A percentile compares a stretch with the other conserved stretches of the same genome.
Conservation (phyloP, 495 filamentous ascomycete species). For the Aspergillus biplanus region DNA sequence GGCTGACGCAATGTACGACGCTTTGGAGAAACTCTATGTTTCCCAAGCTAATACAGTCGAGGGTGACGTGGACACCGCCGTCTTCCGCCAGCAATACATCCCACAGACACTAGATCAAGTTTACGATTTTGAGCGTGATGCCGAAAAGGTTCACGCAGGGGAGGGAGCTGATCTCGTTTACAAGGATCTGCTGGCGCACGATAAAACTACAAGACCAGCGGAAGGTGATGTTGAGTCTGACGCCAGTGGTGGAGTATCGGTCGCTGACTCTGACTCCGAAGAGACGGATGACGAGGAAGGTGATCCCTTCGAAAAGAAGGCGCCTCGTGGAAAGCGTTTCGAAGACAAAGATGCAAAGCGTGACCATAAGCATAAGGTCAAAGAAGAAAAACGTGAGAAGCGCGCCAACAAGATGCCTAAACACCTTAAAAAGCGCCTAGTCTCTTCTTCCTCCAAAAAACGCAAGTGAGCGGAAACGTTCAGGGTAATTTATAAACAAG, state of each 20-base stretch:
- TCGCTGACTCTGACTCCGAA: slow-evolving; percentile 50
- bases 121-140: slow-evolving; percentile 93
- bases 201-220: slow-evolving; percentile 49
- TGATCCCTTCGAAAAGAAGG: slow-evolving; percentile 63
- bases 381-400: slow-evolving; percentile 91
- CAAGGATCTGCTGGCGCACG: slow-evolving; percentile 74
- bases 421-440: slow-evolving; percentile 75
- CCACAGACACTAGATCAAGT: slow-evolving; percentile 93
- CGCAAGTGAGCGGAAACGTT: slow-evolving; percentile 40
- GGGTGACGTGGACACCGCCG: slow-evolving; percentile 78
- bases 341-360: slow-evolving; percentile 90
- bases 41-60: slow-evolving; percentile 44
- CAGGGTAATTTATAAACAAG: background rate
- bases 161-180: slow-evolving; percentile 77
- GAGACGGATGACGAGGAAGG: slow-evolving; percentile 49
- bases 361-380: slow-evolving; percentile 86
- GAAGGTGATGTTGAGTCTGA: slow-evolving; percentile 50
- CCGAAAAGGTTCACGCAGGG: slow-evolving; percentile 71
- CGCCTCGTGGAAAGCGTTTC: slow-evolving; percentile 84
- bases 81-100: slow-evolving; percentile 94
- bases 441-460: slow-evolving; percentile 46
- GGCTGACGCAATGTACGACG: slow-evolving; percentile 46
- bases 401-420: slow-evolving; percentile 96
- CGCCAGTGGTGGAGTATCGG: slow-evolving; percentile 49
- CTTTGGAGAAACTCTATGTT: slow-evolving; percentile 54